Conservation (phyloP, 179 eudicot genomes). For the Monotropa hypopitys region DNA sequence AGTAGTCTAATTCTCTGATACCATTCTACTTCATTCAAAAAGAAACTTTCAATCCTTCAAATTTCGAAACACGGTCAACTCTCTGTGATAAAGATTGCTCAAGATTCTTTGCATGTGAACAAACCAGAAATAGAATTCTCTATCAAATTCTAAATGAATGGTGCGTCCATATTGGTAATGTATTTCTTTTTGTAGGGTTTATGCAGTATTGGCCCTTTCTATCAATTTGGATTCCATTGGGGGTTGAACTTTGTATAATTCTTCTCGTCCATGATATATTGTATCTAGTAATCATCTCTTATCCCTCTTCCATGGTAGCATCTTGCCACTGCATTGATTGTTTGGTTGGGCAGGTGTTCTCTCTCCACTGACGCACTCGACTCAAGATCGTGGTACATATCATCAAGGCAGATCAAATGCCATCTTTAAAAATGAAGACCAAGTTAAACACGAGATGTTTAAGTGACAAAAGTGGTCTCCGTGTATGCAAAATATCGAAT, state of each 20-base stretch:
- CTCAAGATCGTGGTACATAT: slow-evolving; percentile 22
- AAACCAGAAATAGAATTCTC: neutral
- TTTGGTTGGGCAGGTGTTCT: slow-evolving; percentile 14
- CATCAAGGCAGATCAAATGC: slow-evolving; percentile 56
- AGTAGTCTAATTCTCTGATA: neutral
- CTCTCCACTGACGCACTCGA: slow-evolving; percentile 34
- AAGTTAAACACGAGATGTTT: slow-evolving; percentile 46
- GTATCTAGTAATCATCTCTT: neutral
- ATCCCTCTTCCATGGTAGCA: neutral
- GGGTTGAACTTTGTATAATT: neutral
- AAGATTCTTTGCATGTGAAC: neutral
- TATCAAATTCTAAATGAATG: neutral
- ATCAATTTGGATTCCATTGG: neutral
- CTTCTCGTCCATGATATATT: neutral
- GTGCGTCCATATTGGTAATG: neutral
- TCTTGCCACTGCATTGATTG: slow-evolving; percentile 19
- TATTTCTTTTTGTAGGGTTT: neutral
- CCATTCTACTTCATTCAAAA: neutral
- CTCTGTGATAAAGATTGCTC: neutral
- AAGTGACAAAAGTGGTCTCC: slow-evolving; percentile 57
- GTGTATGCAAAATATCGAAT: slow-evolving; percentile 56
- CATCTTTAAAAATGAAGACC: slow-evolving; percentile 72
- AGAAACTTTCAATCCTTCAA: neutral
- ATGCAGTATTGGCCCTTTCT: neutral
- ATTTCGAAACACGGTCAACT: neutral